Evolutionary conservation across 2,329 filamentous ascomycete species (phyloP).

Genomic region (Trichoderma sp.): DNA sequence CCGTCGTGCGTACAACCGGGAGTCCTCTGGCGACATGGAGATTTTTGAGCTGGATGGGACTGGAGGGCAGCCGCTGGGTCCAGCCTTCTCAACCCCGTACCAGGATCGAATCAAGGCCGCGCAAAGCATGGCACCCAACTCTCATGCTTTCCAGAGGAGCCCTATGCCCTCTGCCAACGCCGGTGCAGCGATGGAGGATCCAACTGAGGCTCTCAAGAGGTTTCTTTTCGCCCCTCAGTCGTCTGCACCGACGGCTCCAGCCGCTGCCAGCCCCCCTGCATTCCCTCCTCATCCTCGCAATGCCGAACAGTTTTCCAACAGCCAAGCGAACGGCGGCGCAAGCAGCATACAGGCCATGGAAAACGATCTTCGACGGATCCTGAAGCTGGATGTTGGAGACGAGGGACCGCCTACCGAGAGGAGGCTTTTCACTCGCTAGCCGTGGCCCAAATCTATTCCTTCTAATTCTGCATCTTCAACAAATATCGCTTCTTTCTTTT

Average conservation of each 20-base stretch:
- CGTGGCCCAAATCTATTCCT: background rate
- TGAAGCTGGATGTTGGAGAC: constrained; percentile 48
- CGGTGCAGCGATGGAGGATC: constrained; percentile 35
- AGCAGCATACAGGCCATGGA: constrained; percentile 54
- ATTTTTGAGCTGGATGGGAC: constrained; percentile 64
- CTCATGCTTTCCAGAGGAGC: constrained; percentile 28
- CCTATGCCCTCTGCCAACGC: constrained; percentile 24
- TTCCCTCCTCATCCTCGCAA: background rate
- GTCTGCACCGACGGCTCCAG: background rate
- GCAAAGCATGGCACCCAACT: constrained; percentile 41
- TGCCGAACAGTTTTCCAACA: constrained; percentile 6
- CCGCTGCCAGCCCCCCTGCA: constrained; percentile 17
- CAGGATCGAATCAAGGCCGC: constrained; percentile 63
- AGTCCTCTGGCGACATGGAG: constrained; percentile 36
- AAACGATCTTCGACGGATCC: constrained; percentile 55
- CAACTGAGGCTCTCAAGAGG: constrained; percentile 57
- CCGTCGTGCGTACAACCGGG: constrained; percentile 34
- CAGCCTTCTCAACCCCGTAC: constrained; percentile 69
- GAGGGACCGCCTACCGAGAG: constrained; percentile 32
- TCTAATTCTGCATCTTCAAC: constrained; percentile 14
- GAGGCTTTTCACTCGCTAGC: constrained; percentile 33
- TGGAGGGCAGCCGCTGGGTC: constrained; percentile 58
- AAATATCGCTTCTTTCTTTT: constrained; percentile 4
- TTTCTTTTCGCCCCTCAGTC: constrained; percentile 54
- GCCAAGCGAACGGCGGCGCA: constrained; percentile 27